phyloP scores from a whole-genome alignment of 192 early-diverging fungal genomes.

The Coemansia sp. region DNA sequence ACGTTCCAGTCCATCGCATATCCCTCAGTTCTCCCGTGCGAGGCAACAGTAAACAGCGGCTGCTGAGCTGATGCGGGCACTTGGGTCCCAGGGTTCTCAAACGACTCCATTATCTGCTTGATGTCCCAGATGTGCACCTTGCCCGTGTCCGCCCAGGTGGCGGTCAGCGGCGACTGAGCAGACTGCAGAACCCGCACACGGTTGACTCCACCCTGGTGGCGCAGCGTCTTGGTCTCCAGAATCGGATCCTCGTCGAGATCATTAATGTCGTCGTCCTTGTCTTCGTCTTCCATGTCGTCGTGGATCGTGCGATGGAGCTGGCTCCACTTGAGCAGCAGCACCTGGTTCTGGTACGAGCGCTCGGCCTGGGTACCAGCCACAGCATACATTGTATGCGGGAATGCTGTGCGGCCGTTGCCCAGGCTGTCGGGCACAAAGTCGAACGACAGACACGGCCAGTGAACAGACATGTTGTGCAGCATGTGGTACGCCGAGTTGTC shows the following conservation, averaged over 20 bases:
- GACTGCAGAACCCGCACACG: slow-evolving; percentile 67
- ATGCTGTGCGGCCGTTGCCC: slow-evolving; percentile 74
- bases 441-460: slow-evolving; percentile 97
- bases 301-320: slow-evolving; percentile 90
- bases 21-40: slow-evolving; percentile 85
- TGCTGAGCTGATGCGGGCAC: slow-evolving; percentile 60
- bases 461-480: slow-evolving; percentile 89
- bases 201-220: slow-evolving; percentile 91
- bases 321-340: slow-evolving; percentile 95
- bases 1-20: slow-evolving; percentile 96
- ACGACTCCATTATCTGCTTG: slow-evolving; percentile 63
- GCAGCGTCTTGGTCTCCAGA: slow-evolving; percentile 77
- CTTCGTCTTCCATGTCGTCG: slow-evolving; percentile 78
- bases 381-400: slow-evolving; percentile 89
- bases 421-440: slow-evolving; percentile 89
- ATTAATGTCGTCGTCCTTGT: slow-evolving; percentile 71
- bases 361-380: slow-evolving; percentile 95
- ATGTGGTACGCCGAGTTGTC: slow-evolving; percentile 96
- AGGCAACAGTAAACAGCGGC: slow-evolving; percentile 77
- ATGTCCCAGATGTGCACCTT: slow-evolving; percentile 94
- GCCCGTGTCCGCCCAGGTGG: slow-evolving; percentile 95
- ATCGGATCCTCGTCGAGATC: slow-evolving; percentile 95
- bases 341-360: slow-evolving; percentile 76
- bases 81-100: slow-evolving; percentile 79
- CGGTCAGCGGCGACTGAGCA: slow-evolving; percentile 70